phyloP scores from a whole-genome alignment of 371 early-diverging fungal genomes.

The Lichtheimia hyalospora region DNA sequence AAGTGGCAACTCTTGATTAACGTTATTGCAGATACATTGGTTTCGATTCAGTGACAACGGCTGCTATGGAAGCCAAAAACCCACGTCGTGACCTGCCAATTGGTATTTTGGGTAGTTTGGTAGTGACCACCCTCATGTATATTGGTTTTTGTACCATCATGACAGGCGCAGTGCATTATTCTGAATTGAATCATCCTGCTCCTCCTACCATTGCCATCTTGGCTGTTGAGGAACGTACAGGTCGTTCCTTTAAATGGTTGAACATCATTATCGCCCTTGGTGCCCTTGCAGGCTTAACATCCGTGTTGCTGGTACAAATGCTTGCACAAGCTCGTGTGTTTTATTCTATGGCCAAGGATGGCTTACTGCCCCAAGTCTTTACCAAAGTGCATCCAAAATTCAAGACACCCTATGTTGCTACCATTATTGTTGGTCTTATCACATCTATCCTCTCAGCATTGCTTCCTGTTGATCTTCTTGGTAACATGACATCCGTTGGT shows the following conservation, averaged over 20 bases:
- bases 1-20: too few relatives aligned
- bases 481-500: slow-evolving; percentile 85
- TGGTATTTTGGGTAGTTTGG: slow-evolving; percentile 79
- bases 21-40: slow-evolving; percentile 70
- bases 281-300: slow-evolving; percentile 76
- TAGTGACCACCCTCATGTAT: slow-evolving; percentile 78
- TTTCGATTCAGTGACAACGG: slow-evolving; percentile 88
- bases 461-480: slow-evolving; percentile 80
- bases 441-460: slow-evolving; percentile 73
- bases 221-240: slow-evolving; percentile 30
- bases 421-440: slow-evolving; percentile 65
- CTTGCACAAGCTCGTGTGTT: slow-evolving; percentile 90
- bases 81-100: slow-evolving; percentile 86
- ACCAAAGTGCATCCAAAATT: slow-evolving; percentile 63
- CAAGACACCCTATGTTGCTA: slow-evolving; percentile 77
- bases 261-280: slow-evolving; percentile 72
- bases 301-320: slow-evolving; percentile 74
- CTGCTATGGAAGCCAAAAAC: slow-evolving; percentile 82
- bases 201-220: slow-evolving; percentile 75
- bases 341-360: slow-evolving; percentile 85
- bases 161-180: slow-evolving; percentile 74
- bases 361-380: slow-evolving; percentile 73
- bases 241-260: slow-evolving; percentile 63
- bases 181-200: slow-evolving; percentile 41
- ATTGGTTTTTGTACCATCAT: slow-evolving; percentile 71